Base-by-base conservation (phyloP, 805 yeast species). In the Zygoascus flipseniorum region DNA sequence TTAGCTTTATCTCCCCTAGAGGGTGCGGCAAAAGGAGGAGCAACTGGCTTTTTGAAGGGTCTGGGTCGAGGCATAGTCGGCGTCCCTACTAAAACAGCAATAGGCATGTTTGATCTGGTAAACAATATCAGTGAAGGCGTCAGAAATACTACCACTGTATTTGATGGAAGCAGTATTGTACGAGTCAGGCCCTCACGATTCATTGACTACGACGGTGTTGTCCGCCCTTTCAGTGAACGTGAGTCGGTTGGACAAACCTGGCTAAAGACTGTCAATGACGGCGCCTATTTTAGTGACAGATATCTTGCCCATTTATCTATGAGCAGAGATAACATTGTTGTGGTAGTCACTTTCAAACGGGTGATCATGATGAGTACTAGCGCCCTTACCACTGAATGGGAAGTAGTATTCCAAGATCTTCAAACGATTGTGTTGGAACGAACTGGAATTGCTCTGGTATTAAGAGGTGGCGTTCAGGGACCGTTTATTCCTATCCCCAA, bases 201-300 rank as follows among this genome's bases (percentile, higher is more conserved):
- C 57, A 76, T 95, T 43, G 76, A 83, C 10, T 77, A 76, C 51
- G 92, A 87, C 65, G 80, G 85, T 13, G 75, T 88, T 1, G 78
- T 92, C n/a, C 74, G 82, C 35, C 85, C 92, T 1, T 93, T 78
- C 66, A 78, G 84, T 23, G 80, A 81, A 56, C 75, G 95, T 53
- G 97, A 89, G 58, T 85, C 98, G 0, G 93, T 89, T 60, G 99
- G 99, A 6, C 97, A 92, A 66, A 86, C 77, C 63, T 88, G 97
- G 93, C 74, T 93, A 56, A 90, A 88, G 69, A 75, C 82, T 8
- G 80, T 87, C 20, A 85, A 85, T 62, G 95, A 95, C 45, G 97
- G 97, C 1, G 71, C 78, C 35, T 88, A 73, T 63, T 77, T 80
- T 59, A 73, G 75, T 48, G 97, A 93, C 61, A 72, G 73, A 19